Conservation (phyloP, 257 asterid genomes). For the Leptodermis oblonga region DNA sequence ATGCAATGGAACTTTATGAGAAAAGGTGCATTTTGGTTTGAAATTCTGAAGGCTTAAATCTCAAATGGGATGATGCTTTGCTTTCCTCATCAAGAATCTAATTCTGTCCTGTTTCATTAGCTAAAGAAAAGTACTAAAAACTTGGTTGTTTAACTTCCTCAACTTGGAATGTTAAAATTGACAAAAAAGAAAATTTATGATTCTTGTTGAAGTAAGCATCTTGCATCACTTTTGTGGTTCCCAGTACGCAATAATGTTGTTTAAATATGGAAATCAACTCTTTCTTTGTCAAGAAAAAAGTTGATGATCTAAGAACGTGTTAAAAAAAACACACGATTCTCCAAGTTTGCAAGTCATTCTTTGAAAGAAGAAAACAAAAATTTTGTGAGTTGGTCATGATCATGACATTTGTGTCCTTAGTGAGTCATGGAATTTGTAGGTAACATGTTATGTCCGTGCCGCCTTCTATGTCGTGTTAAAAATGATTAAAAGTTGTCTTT, state of each 20-base stretch:
- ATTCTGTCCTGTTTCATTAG: conserved; percentile 10
- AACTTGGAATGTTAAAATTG: background rate
- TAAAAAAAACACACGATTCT: background rate
- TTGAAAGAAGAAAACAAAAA: background rate
- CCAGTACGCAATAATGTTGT: background rate
- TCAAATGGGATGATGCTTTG: conserved; percentile 13
- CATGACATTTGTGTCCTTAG: background rate
- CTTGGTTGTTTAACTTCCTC: conserved; percentile 13
- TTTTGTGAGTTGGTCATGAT: background rate
- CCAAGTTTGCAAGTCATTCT: background rate
- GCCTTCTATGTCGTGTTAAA: too few relatives aligned
- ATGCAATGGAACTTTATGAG: conserved; percentile 9
- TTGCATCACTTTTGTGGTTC: background rate
- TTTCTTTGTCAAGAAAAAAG: conserved; percentile 13
- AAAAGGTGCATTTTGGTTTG: background rate
- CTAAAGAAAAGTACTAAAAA: conserved; percentile 9
- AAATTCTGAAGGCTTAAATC: background rate
- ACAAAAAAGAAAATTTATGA: background rate
- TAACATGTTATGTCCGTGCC: too few relatives aligned
- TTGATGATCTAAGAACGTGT: conserved; percentile 2
- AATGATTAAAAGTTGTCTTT: too few relatives aligned
- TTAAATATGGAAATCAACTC: conserved; percentile 1
- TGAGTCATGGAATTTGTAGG: too few relatives aligned
- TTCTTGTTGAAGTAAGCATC: conserved; percentile 15
- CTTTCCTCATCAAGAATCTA: conserved; percentile 17